Conservation (phyloP, 2,329 filamentous ascomycete species). For the Neurospora sp. region DNA sequence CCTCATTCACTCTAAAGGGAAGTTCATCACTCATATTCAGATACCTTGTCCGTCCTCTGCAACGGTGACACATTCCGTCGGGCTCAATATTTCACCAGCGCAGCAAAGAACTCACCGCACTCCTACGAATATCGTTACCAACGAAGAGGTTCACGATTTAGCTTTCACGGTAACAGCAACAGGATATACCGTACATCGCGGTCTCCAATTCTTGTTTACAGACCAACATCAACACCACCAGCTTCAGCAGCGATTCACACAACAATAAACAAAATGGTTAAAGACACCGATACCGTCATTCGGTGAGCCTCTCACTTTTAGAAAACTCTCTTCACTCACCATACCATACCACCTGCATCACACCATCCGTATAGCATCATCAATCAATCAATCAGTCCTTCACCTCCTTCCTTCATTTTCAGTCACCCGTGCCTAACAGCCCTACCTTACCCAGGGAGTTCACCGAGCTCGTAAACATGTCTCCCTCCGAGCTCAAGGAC, state of each 20-base stretch:
- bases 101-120: not conserved
- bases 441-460: conserved; percentile 24
- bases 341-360: not conserved
- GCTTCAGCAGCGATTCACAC: not conserved
- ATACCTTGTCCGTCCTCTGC: not conserved
- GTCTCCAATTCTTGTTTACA: not conserved
- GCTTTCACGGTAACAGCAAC: not conserved
- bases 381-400: no score
- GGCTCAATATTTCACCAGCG: not conserved
- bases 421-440: no score
- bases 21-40: not conserved
- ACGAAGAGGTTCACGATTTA: no score
- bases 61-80: not conserved
- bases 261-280: conserved; percentile 2
- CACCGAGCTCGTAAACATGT: conserved; percentile 52
- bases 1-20: not conserved
- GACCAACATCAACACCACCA: not conserved
- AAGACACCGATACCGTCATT: conserved; percentile 4
- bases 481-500: conserved; percentile 38
- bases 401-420: no score
- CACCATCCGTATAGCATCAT: no score
- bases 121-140: no score
- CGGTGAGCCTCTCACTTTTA: not conserved
- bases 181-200: not conserved
- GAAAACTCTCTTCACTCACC: not conserved